Conservation (phyloP, 768 basidiomycete species). For the Amanita rubescens region DNA sequence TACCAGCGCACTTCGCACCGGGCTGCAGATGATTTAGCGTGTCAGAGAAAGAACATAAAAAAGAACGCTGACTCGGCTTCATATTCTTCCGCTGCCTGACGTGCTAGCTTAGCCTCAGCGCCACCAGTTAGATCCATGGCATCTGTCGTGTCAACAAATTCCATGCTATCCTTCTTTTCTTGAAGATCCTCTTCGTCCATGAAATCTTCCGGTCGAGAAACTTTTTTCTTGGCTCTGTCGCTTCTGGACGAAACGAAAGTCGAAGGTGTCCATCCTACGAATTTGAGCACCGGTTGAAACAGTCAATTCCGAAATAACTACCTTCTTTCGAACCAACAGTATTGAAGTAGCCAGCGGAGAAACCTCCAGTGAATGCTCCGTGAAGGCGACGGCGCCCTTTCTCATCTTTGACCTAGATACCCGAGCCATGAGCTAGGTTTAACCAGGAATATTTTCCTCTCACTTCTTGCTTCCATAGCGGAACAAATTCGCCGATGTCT, state of each 20-base stretch:
- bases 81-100: slow-evolving; percentile 29
- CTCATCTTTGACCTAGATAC: slow-evolving; percentile 77
- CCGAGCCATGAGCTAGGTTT: slow-evolving; percentile 11
- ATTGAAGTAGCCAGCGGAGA: slow-evolving; percentile 97
- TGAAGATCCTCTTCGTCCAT: slow-evolving; percentile 99
- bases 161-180: slow-evolving; percentile 66
- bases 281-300: slow-evolving; percentile 1
- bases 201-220: slow-evolving; percentile 78
- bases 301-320: slow-evolving; percentile 19
- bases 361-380: slow-evolving; percentile 97
- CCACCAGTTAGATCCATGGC: slow-evolving; percentile 64
- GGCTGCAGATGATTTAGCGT: slow-evolving; percentile 30
- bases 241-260: slow-evolving; percentile 87
- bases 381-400: slow-evolving; percentile 89
- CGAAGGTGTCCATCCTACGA: slow-evolving; percentile 88
- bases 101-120: slow-evolving; percentile 37
- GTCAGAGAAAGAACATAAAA: not conserved
- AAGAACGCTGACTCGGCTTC: slow-evolving; percentile 47
- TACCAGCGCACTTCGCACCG: slow-evolving; percentile 55
- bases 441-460: slow-evolving; percentile 15
- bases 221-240: slow-evolving; percentile 61
- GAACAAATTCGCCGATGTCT: slow-evolving; percentile 92
- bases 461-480: slow-evolving; percentile 97
- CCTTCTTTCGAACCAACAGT: slow-evolving; percentile 95
- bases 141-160: slow-evolving; percentile 73